A percentile compares a stretch with the other conserved stretches of the same genome.
Evolutionary conservation across 805 yeast genomes (phyloP).

Genomic region (Ogataea paradorogensis): DNA sequence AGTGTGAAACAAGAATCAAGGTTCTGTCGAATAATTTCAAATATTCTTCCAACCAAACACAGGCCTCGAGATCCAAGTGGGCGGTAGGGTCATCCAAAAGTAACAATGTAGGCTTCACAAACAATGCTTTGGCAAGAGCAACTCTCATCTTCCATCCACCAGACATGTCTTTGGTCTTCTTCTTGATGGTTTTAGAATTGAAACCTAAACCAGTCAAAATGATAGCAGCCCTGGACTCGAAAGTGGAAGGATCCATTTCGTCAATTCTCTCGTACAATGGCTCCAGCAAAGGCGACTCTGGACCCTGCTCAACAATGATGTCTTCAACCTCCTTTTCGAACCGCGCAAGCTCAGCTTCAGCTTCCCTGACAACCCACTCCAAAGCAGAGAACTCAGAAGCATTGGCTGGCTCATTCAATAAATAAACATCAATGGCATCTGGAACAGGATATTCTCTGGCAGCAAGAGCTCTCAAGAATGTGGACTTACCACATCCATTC

Average conservation of each 20-base stretch:
- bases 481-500: conserved; percentile 98
- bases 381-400: conserved; percentile 89
- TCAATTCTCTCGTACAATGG: conserved; percentile 94
- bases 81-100: conserved; percentile 98
- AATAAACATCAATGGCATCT: conserved; percentile 82
- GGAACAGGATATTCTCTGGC: conserved; percentile 97
- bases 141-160: conserved; percentile 99
- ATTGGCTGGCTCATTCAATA: conserved; percentile 96
- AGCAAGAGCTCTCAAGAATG: conserved; percentile 88
- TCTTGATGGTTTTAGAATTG: conserved; percentile 78
- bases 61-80: conserved; percentile 97
- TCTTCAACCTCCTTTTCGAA: conserved; percentile 90
- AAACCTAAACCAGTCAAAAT: conserved; percentile 97
- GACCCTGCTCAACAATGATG: conserved; percentile 85
- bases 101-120: conserved; percentile 94
- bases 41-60: conserved; percentile 99
- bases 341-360: conserved; percentile 87
- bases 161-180: conserved; percentile 97
- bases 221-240: conserved; percentile 94
- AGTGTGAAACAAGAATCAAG: conserved; percentile 91
- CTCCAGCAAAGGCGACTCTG: conserved; percentile 84
- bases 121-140: conserved; percentile 94
- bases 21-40: conserved; percentile 91
- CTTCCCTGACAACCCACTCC: conserved; percentile 96
- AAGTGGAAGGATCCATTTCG: conserved; percentile 91